Evolutionary conservation across 1,284 basidiomycete genomes (phyloP), one percentile per base, ranked within the genome.

Genomic region (Porogramme epimiltina): DNA sequence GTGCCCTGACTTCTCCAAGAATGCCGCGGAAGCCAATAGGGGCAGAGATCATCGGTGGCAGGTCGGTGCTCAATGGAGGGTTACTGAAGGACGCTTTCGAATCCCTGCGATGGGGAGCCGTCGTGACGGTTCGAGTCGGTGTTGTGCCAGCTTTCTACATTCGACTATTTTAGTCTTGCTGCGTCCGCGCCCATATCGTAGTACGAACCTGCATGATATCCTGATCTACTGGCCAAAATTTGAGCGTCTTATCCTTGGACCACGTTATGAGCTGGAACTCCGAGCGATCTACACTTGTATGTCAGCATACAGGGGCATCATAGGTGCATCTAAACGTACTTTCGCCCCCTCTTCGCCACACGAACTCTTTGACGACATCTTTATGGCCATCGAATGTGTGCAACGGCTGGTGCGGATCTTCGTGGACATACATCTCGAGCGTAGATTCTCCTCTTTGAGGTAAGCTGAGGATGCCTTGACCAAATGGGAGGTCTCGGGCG

Each of bases 361-460:
- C 95, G 65, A 97, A 99, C 71, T 99, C 96, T 64, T 98, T 98
- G 33, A 98, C 96, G 4, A 95, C 91, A 63, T 97, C 95, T 0
- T 84, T 81, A 67, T 97, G 94, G 0, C 95, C 95, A 57, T 91
- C 89, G 60, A 97, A 98, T 3, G 79, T 75, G 52, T 90, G 84
- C 8, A 94, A 83, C 1, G 89, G 85, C 8, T 66, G 67, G 37
- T 73, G 71, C 2, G 73, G 69, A 42, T 79, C 68, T 15, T 73
- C 74, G 47, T 80, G 72, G 0, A 76, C 76, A 76, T 87, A 98
- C 88, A 99, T 91, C 67, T 94, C 91, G 20, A 98, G 76, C 0
- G 83, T 80, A 8, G 88, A 90, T 59, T 90, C 89, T 2, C 93
- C 91, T 48, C 96, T 77, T 68, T 99, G 97, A 0, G 97, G 91